phyloP scores from a whole-genome alignment of 1,284 basidiomycete species.

The Trichosporon ovoides region DNA sequence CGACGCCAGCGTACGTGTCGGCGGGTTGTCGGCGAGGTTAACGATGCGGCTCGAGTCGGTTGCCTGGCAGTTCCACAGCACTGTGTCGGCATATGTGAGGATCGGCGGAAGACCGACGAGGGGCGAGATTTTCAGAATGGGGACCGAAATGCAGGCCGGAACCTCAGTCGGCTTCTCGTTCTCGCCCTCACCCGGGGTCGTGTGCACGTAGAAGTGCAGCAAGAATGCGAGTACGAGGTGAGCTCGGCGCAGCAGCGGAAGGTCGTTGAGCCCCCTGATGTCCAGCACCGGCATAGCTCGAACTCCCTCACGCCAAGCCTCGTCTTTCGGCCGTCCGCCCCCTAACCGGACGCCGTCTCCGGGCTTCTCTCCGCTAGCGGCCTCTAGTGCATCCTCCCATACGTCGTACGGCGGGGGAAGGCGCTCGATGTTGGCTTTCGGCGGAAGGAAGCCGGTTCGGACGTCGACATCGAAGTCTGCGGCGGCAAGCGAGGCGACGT shows the following conservation, averaged over 20 bases:
- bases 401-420: constrained; percentile 60
- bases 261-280: constrained; percentile 55
- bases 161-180: constrained; percentile 47
- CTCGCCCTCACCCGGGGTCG: constrained; percentile 36
- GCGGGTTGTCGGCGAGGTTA: constrained; percentile 54
- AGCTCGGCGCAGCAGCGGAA: constrained; percentile 68
- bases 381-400: constrained; percentile 60
- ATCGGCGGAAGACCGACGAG: constrained; percentile 81
- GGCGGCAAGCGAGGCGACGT: constrained; percentile 78
- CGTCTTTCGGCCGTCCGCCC: constrained; percentile 49
- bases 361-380: constrained; percentile 51
- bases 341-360: constrained; percentile 57
- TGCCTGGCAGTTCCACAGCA: constrained; percentile 75
- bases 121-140: constrained; percentile 67
- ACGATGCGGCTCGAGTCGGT: constrained; percentile 55
- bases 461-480: constrained; percentile 95
- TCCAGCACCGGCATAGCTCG: constrained; percentile 64
- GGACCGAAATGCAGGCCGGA: constrained; percentile 70
- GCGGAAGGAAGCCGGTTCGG: constrained; percentile 86
- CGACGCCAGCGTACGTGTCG: constrained; percentile 55
- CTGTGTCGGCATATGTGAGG: constrained; percentile 87
- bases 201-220: constrained; percentile 83
- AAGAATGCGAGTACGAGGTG: constrained; percentile 81
- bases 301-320: constrained; percentile 63
- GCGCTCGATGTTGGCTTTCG: constrained; percentile 63